Evolutionary conservation across 805 yeast genomes (phyloP).

Genomic region (Ogataea paradorogensis): DNA sequence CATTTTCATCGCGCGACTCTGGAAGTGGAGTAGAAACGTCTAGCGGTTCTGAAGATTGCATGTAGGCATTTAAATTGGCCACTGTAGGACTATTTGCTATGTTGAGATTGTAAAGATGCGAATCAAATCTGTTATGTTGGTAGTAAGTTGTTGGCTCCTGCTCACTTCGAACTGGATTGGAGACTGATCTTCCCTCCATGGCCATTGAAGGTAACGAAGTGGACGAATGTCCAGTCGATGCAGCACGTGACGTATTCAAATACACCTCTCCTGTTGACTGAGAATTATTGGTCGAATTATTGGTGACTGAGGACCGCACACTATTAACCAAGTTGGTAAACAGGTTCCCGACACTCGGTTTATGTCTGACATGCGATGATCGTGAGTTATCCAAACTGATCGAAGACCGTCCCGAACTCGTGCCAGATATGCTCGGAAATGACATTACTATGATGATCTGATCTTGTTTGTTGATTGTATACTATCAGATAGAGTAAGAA

Average conservation of each 20-base stretch:
- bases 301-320: conserved; percentile 22
- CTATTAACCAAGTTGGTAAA: conserved; percentile 27
- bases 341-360: conserved; percentile 29
- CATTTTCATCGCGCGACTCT: conserved; percentile 2
- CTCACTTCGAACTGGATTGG: neutral
- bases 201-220: conserved; percentile 14
- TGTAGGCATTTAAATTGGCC: conserved; percentile 22
- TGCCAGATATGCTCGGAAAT: conserved; percentile 21
- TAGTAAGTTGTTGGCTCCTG: conserved; percentile 4
- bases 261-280: conserved; percentile 3
- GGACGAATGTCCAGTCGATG: conserved; percentile 15
- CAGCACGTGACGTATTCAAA: conserved; percentile 7
- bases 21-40: conserved; percentile 18
- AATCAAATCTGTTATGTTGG: conserved; percentile 28
- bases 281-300: neutral
- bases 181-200: conserved; percentile 2
- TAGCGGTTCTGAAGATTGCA: conserved; percentile 14
- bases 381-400: conserved; percentile 18
- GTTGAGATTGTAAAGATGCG: conserved; percentile 25
- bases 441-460: conserved; percentile 12
- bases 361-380: conserved; percentile 22
- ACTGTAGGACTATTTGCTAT: conserved; percentile 32
- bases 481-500: neutral
- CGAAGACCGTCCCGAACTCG: conserved; percentile 22
- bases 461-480: neutral